Evolutionary conservation across 2,329 filamentous ascomycete species (phyloP).

Genomic region (Amylocarpus encephaloides): DNA sequence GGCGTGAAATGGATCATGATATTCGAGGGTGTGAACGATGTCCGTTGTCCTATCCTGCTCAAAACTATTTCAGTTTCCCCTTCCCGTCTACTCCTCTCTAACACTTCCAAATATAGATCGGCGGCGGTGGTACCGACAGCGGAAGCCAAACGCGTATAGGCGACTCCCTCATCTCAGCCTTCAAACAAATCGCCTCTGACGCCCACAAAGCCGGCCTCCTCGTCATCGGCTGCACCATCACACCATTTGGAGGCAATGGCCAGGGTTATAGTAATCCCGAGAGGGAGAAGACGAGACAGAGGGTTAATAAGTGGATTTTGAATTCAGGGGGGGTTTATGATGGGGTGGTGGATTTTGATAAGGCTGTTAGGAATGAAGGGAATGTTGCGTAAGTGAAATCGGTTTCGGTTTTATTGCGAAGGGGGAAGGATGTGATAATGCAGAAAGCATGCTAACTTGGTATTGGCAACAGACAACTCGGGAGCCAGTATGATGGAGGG

Average conservation of each 20-base stretch:
- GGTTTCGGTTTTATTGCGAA: neutral
- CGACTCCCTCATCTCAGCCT: slow-evolving; percentile 49
- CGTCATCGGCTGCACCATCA: slow-evolving; percentile 59
- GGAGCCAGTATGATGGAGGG: slow-evolving; percentile 48
- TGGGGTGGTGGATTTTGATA: slow-evolving; percentile 56
- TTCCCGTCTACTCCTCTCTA: neutral
- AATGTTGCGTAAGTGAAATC: slow-evolving; percentile 27
- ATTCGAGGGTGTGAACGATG: slow-evolving; percentile 63
- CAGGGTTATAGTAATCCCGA: slow-evolving; percentile 45
- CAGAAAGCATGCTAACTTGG: neutral
- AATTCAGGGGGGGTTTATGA: slow-evolving; percentile 47
- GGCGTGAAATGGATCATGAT: slow-evolving; percentile 56
- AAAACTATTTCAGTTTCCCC: neutral
- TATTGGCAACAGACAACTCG: slow-evolving; percentile 36
- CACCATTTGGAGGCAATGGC: slow-evolving; percentile 48
- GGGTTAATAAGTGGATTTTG: slow-evolving; percentile 57
- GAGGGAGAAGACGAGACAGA: slow-evolving; percentile 49
- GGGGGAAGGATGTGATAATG: too few species aligned
- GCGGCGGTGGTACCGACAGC: slow-evolving; percentile 40
- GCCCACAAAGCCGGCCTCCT: slow-evolving; percentile 48
- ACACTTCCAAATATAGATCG: slow-evolving; percentile 37
- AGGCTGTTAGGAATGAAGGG: slow-evolving; percentile 45
- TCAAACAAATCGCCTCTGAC: slow-evolving; percentile 49
- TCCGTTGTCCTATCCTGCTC: neutral
- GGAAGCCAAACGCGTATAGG: slow-evolving; percentile 43